Percentiles rank a stretch among this genome's conserved stretches.
Evolutionary conservation across 2,329 filamentous ascomycete species (phyloP).

Genomic region (Leptosphaerulina australis): DNA sequence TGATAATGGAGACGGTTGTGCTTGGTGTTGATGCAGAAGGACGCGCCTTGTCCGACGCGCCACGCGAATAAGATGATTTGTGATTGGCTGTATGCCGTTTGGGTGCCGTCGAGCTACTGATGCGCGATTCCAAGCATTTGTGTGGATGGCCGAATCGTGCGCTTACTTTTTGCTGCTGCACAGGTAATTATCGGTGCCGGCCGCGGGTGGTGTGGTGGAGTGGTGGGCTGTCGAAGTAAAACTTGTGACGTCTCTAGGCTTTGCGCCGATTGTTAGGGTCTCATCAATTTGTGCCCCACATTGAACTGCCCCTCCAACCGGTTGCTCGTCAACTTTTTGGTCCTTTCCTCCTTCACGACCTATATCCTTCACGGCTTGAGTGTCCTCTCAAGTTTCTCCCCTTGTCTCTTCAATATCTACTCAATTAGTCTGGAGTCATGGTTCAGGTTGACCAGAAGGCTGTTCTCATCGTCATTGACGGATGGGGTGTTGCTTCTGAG

Average conservation of each 20-base stretch:
- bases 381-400: constrained; percentile 5
- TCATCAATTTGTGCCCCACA: constrained; percentile 25
- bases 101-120: constrained; percentile 7
- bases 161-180: constrained; percentile 7
- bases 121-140: constrained; percentile 1
- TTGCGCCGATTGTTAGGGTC: constrained; percentile 19
- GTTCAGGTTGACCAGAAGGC: constrained; percentile 71
- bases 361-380: constrained; percentile 4
- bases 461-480: constrained; percentile 93
- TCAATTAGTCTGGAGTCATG: constrained; percentile 57
- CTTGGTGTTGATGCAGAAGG: constrained; percentile 27
- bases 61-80: constrained; percentile 15
- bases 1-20: constrained; percentile 16
- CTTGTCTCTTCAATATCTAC: background rate
- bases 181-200: constrained; percentile 26
- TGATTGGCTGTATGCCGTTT: constrained; percentile 28
- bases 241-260: constrained; percentile 30
- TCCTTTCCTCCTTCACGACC: constrained; percentile 1
- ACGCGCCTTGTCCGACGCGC: constrained; percentile 26
- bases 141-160: constrained; percentile 7
- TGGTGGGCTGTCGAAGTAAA: constrained; percentile 21
- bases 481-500: constrained; percentile 88
- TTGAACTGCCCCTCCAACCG: constrained; percentile 36
- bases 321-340: constrained; percentile 18
- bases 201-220: constrained; percentile 31